Evolutionary conservation across 208 protist genomes (phyloP), one percentile per base, ranked within the genome.

Genomic region (Trypanosoma grayi): DNA sequence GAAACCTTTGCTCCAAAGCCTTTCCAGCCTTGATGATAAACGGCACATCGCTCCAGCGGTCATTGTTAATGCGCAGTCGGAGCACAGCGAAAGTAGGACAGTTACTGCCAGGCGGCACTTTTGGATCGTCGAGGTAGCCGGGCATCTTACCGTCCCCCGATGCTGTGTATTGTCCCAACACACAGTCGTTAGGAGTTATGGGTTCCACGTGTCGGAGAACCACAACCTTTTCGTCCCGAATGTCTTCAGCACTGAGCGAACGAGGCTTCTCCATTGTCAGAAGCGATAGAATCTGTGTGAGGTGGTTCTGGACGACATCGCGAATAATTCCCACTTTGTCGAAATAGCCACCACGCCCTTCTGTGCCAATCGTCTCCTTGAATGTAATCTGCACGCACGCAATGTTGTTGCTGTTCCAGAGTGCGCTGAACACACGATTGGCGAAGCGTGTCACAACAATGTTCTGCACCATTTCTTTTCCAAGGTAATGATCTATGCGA

Each of bases 391-490:
- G 84, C 14, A 97, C 92, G 24, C 65, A 83, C 4, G 77, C 80
- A 46, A 98, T 94, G 62, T 93, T 87, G 51, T 73, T 77, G 39
- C 73, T 73, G 73, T 97, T 96, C 92, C 93, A 98, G 0, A 97
- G 9, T 13, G 90, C 50, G 54, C 84, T 83, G 72, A 97, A 97
- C 27, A 97, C 83, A 30, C 83, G 81, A 63, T 98, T 98, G 25
- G 92, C 90, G 46, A 97, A 98, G 47, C 95, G 81, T 18, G 95
- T 86, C 4, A 85, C 86, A 55, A 97, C 65, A 39, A 98, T 86
- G 70, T 97, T 98, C 66, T 96, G 89, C 18, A 98, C 92, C 75
- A 97, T 95, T 58, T 97, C 92, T 77, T 98, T 98, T 4, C 91
- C 93, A 0, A 97, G 75, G 66, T 97, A 98, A 72, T 98, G 95